Base-by-base conservation (phyloP, 805 yeast species). In the Candida sakaeoensis region DNA sequence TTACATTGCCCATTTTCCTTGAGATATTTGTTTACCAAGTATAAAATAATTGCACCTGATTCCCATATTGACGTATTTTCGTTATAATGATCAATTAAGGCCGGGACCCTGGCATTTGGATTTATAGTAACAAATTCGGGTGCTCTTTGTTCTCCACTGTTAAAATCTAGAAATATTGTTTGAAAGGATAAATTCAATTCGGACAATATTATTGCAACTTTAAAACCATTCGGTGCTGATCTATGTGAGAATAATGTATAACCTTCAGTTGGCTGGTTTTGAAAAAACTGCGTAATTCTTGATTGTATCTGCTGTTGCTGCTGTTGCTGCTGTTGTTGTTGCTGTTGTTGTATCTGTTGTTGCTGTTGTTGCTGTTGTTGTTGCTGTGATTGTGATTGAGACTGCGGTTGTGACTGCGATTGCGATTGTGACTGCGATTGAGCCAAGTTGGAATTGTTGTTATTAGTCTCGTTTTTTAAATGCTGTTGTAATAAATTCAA, bases 101-200 rank as follows among this genome's bases (percentile, higher is more conserved):
- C 95, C 3, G 98, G 98, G 5, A 90, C 95, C 45, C 98, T 72
- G 2, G 96, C 97, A 60, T 91, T 91, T 19, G 98, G 98, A 60
- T 90, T 91, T 45, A 90, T 82, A n/a, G 88, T 75, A 14, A 90
- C 89, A 53, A 90, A 90, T 59, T 89, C 95, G 0, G 97, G 96
- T 2, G 95, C 86, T 46, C 96, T 68, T 59, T 90, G 96, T 61
- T 90, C 97, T 43, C 95, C 95, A 46, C 73, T 73, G 58, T 84
- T 84, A 62, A 90, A 88, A 63, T 90, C 96, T 40, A 90, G 68
- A 51, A 86, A 83, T 40, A 89, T 79, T 2, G 96, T 88, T 50
- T 80, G 79, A 65, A 84, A 91, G 24, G 77, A 77, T 54, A 83
- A 74, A 42, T 84, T 84, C 50, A 91, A 74, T 61, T 91, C 98